phyloP scores from a whole-genome alignment of 805 yeast species.

The Priceomyces haplophilus region DNA sequence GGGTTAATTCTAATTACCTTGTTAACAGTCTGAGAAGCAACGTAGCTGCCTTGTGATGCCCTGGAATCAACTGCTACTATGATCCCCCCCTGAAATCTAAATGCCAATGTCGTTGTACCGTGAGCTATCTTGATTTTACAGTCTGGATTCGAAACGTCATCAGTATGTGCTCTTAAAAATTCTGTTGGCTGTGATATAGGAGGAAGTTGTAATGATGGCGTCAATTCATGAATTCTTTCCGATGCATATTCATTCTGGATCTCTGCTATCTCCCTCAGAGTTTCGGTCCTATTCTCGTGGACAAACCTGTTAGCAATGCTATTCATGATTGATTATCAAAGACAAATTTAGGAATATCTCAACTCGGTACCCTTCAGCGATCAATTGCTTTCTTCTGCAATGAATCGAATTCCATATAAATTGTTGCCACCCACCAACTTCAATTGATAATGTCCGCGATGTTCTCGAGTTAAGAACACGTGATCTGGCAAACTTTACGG shows the following conservation, averaged over 20 bases:
- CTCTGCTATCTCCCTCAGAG: conserved; percentile 26
- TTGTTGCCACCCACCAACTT: conserved; percentile 2
- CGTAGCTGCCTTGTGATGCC: conserved; percentile 97
- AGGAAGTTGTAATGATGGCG: conserved; percentile 70
- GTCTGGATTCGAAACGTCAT: conserved; percentile 88
- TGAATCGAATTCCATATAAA: no score
- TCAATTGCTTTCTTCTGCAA: not conserved
- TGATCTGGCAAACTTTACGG: no score
- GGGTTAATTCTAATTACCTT: conserved; percentile 97
- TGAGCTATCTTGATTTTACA: conserved; percentile 95
- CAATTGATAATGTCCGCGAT: not conserved
- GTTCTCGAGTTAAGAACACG: no score
- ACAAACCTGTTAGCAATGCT: conserved; percentile 37
- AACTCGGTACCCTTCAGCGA: not conserved
- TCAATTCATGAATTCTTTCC: conserved; percentile 31
- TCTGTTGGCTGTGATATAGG: conserved; percentile 88
- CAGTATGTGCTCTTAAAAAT: conserved; percentile 96
- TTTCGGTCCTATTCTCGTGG: conserved; percentile 25
- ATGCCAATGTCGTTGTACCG: conserved; percentile 98
- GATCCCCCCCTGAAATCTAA: conserved; percentile 93
- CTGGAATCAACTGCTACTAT: conserved; percentile 96
- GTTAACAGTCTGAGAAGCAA: conserved; percentile 96
- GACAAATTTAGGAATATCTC: no score
- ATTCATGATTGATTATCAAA: conserved; percentile 29
- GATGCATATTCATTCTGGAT: conserved; percentile 21